Evolutionary conservation across 352 stramenopile genomes (phyloP), one percentile per base, ranked within the genome.

Genomic region (Phytophthora syringae): DNA sequence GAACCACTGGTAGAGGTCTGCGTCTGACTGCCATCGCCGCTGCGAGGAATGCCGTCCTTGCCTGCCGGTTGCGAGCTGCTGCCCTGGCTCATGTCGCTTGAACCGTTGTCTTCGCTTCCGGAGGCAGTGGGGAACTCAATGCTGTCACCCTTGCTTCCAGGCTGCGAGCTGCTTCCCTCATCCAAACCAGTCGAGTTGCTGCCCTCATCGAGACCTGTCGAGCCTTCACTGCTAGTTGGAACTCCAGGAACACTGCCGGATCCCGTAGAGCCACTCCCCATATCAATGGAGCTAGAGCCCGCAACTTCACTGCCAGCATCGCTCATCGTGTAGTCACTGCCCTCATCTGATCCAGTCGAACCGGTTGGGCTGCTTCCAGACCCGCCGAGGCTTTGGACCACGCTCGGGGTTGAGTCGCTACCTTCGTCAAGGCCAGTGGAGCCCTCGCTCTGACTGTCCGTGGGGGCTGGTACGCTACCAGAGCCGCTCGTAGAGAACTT

Each of bases 351-450:
- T 20, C 43, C 52, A 7, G 34, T 49, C 3, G 60, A 61, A 7
- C 50, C 42, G 6, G 27, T 18, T 12, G 56, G 54, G n/a, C 11
- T 63, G 34, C 44, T 64, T 51, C 37, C 47, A 37, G 56, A 64
- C 18, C 56, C 51, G 47, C 36, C 58, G 20, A 52, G 42, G 13
- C 36, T 64, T 15, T 15, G 45, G 28, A 64, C 3, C 15, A 21
- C 21, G 22, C n/a, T 47, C 30, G 30, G 30, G 4, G 3, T 13
- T 10, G 30, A 36, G 21, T 10, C 16, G 16, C 15, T 52, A n/a
- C n/a, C n/a, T n/a, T n/a, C n/a, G n/a, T n/a, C n/a, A n/a, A n/a
- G n/a, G 7, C 39, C 39, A 47, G 40, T 24, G 27, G 52, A 60
- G 2, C 52, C 52, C 28, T 44, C 40, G 28, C 40, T 30, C 7